A percentile compares a stretch with the other conserved stretches of the same genome.
Evolutionary conservation across 2,329 filamentous ascomycete species (phyloP).

Genomic region (Colletotrichum sp.): DNA sequence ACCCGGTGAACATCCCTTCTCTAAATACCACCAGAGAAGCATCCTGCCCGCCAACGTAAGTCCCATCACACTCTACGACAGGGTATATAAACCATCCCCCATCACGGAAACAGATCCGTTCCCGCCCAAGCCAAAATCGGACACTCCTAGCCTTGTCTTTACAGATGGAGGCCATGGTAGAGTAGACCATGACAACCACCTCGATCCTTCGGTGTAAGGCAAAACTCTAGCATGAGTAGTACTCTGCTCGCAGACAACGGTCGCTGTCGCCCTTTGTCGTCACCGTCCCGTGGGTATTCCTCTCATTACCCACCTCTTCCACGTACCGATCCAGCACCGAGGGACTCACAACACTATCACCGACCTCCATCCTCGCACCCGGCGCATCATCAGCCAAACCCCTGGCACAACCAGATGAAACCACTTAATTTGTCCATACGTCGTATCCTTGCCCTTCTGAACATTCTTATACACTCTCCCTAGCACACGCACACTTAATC

Average conservation of each 20-base stretch:
- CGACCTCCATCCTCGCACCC: too few species aligned
- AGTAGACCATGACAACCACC: rapidly evolving
- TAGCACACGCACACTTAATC: too few species aligned
- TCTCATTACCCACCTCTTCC: not conserved
- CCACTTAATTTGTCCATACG: too few species aligned
- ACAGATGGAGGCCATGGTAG: not conserved
- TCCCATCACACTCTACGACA: rapidly evolving
- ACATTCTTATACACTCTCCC: too few species aligned
- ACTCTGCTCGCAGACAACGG: rapidly evolving
- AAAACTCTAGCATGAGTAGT: not conserved
- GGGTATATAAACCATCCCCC: not conserved
- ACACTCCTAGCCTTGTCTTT: rapidly evolving
- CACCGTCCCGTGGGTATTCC: not conserved
- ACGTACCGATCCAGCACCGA: too few species aligned
- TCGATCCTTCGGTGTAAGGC: not conserved
- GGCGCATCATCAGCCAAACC: too few species aligned
- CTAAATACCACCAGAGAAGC: not conserved
- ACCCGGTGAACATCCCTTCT: too few species aligned
- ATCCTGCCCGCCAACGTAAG: not conserved
- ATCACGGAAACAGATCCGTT: not conserved
- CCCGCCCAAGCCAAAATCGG: not conserved
- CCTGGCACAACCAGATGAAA: too few species aligned
- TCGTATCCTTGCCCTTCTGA: too few species aligned
- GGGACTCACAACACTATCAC: too few species aligned
- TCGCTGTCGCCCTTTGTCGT: rapidly evolving